Percentiles rank a stretch among this genome's conserved stretches.
Evolutionary conservation across 2,329 filamentous ascomycete species (phyloP).

Genomic region (Alternaria conjuncta): DNA sequence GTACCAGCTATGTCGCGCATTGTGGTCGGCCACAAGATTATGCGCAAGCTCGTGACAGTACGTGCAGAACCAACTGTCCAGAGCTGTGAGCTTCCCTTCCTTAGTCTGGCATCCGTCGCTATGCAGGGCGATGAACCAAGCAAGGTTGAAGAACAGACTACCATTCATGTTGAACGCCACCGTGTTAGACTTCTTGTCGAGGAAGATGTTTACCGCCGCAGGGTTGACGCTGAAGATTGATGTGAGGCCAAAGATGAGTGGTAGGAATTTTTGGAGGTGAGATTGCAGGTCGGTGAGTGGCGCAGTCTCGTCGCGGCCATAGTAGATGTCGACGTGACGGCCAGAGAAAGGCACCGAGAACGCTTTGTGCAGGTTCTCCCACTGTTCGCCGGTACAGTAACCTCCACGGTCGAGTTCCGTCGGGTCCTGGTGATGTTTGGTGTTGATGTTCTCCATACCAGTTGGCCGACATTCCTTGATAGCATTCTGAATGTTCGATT

Average conservation of each 20-base stretch:
- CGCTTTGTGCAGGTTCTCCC: constrained; percentile 47
- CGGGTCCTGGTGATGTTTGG: constrained; percentile 45
- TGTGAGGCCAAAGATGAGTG: constrained; percentile 43
- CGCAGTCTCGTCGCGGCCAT: constrained; percentile 38
- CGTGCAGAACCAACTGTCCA: constrained; percentile 93
- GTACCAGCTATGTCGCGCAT: constrained; percentile 47
- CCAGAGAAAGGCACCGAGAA: constrained; percentile 44
- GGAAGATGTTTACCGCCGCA: constrained; percentile 81
- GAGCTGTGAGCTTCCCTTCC: constrained; percentile 50
- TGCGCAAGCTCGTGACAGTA: constrained; percentile 94
- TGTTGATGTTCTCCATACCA: constrained; percentile 41
- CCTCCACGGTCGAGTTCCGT: constrained; percentile 47
- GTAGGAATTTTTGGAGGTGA: constrained; percentile 38
- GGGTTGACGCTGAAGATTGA: constrained; percentile 70
- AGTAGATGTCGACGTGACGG: constrained; percentile 46
- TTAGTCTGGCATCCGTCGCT: constrained; percentile 26
- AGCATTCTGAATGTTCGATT: constrained; percentile 45
- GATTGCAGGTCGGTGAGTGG: constrained; percentile 34
- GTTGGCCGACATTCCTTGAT: constrained; percentile 47
- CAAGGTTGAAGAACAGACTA: constrained; percentile 91
- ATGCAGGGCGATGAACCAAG: constrained; percentile 85
- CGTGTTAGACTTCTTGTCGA: constrained; percentile 76
- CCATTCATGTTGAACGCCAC: constrained; percentile 93
- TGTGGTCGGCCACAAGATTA: constrained; percentile 81
- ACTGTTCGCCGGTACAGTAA: constrained; percentile 48